These are phyloP conservation scores for Neocucurbitaria cava DNA, from an alignment of 2,329 filamentous ascomycete species.

Conservation along the genomic window DNA sequence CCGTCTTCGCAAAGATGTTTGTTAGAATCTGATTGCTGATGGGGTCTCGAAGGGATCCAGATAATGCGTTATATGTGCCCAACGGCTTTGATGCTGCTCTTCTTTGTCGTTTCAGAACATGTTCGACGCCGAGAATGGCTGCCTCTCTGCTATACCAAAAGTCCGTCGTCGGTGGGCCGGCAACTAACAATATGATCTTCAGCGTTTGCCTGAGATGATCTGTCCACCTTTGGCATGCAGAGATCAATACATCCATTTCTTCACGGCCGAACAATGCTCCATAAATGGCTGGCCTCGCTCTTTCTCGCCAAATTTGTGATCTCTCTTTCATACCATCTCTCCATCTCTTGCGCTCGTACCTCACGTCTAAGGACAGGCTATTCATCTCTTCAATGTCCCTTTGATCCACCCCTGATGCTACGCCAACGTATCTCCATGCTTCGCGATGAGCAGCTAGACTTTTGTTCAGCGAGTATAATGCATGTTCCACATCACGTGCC, in stretches of 20 bases:
- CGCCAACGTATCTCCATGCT: slow-evolving; percentile 14
- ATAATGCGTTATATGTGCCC: slow-evolving; percentile 11
- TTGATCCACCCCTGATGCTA: not conserved
- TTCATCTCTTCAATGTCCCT: not conserved
- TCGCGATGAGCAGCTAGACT: slow-evolving; percentile 19
- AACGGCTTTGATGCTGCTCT: slow-evolving; percentile 11
- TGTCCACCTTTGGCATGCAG: slow-evolving; percentile 7
- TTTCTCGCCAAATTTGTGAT: slow-evolving; percentile 17
- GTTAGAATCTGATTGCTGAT: not conserved
- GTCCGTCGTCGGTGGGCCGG: slow-evolving; percentile 12
- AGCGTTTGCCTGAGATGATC: slow-evolving; percentile 17
- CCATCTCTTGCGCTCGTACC: slow-evolving; percentile 10
- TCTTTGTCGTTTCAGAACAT: slow-evolving; percentile 17
- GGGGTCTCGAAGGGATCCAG: slow-evolving; percentile 10
- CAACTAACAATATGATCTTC: slow-evolving; percentile 14
- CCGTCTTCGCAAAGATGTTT: slow-evolving; percentile 11
- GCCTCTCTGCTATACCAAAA: slow-evolving; percentile 11
- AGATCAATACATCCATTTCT: slow-evolving; percentile 11
- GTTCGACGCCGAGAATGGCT: slow-evolving; percentile 13
- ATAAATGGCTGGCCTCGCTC: slow-evolving; percentile 6
- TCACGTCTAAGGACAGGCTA: slow-evolving; percentile 1
- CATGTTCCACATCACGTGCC: slow-evolving; percentile 12
- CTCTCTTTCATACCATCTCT: slow-evolving; percentile 17
- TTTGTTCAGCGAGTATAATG: slow-evolving; percentile 18
- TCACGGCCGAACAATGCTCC: slow-evolving; percentile 12